Evolutionary conservation across 208 protist species (phyloP).

Genomic region (Leishmania gerbilli): DNA sequence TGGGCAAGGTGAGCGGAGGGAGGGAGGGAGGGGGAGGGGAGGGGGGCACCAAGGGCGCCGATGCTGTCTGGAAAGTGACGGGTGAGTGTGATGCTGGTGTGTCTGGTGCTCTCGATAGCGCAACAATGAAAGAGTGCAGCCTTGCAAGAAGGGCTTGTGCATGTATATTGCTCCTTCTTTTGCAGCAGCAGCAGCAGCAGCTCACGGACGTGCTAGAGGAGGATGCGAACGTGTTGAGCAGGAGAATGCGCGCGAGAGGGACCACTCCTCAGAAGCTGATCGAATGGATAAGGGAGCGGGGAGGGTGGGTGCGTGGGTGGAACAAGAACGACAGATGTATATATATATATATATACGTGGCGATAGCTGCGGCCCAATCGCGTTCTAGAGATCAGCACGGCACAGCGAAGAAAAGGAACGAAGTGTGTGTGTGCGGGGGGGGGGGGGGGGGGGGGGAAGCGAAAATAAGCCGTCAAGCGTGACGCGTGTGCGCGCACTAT

Average conservation of each 20-base stretch:
- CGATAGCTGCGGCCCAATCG: too few relatives aligned
- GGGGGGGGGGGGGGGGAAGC: too few relatives aligned
- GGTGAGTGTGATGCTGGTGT: background rate
- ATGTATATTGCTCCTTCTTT: too few relatives aligned
- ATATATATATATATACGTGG: background rate
- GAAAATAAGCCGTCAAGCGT: too few relatives aligned
- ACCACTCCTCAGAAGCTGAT: background rate
- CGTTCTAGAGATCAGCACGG: too few relatives aligned
- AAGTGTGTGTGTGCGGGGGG: too few relatives aligned
- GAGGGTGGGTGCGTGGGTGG: background rate
- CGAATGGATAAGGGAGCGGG: background rate
- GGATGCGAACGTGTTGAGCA: background rate
- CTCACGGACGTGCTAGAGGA: background rate
- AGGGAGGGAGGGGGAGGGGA: background rate
- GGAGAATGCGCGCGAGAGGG: background rate
- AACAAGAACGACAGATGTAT: background rate
- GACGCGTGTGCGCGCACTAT: background rate
- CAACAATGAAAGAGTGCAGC: background rate
- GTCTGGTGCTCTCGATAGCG: background rate
- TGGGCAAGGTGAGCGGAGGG: too few relatives aligned
- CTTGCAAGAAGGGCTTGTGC: background rate
- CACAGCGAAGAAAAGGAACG: too few relatives aligned
- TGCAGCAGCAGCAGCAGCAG: background rate
- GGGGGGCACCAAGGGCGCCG: background rate
- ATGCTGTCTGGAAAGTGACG: background rate